phyloP scores from a whole-genome alignment of 805 yeast species.

The Cyberlindnera bimundalis region DNA sequence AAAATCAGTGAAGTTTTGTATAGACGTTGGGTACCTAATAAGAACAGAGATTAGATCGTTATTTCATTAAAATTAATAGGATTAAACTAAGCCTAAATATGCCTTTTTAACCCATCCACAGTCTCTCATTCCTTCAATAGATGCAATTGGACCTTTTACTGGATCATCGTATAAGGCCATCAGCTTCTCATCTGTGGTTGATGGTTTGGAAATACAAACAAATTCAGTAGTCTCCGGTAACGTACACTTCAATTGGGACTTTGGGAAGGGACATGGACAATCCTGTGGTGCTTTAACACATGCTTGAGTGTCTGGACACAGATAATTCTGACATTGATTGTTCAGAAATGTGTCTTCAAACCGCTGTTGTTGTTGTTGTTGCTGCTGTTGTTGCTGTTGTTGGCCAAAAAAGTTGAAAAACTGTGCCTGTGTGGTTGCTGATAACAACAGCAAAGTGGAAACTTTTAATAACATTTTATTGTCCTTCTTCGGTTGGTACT shows the following conservation, averaged over 20 bases:
- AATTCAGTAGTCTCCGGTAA: conserved; percentile 63
- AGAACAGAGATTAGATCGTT: conserved; percentile 63
- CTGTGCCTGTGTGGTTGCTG: conserved; percentile 30
- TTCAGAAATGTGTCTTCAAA: conserved; percentile 36
- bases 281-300: conserved; percentile 69
- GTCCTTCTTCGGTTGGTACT: too few relatives aligned
- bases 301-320: conserved; percentile 78
- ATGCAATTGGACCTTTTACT: conserved; percentile 43
- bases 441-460: conserved; percentile 1
- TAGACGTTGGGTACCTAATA: conserved; percentile 82
- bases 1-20: conserved; percentile 63
- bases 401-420: conserved; percentile 43
- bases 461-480: not conserved
- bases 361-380: conserved; percentile 28
- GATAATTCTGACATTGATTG: conserved; percentile 55
- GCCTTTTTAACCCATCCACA: conserved; percentile 85
- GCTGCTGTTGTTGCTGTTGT: conserved; percentile 37
- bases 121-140: conserved; percentile 56
- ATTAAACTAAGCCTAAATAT: conserved; percentile 50
- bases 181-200: conserved; percentile 39
- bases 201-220: conserved; percentile 84
- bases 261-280: conserved; percentile 91
- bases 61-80: not conserved
- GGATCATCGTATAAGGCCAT: conserved; percentile 40
- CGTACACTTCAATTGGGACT: conserved; percentile 76